A percentile compares a stretch with the other conserved stretches of the same genome.
Evolutionary conservation across 78 protist species (phyloP).

Genomic region (Tieghemostelium lacteum): DNA sequence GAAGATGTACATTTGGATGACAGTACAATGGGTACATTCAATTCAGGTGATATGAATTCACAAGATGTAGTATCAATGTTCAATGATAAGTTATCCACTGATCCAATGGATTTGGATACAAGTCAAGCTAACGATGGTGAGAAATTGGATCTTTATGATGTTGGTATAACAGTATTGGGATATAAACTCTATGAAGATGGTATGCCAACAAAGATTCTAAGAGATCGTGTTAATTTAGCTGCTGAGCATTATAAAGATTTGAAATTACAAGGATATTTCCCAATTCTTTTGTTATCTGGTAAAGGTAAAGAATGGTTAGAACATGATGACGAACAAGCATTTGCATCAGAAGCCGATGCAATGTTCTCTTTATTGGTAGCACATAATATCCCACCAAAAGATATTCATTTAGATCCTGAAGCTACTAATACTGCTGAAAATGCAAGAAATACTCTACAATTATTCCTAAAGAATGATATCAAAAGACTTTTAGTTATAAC

Average conservation of each 20-base stretch:
- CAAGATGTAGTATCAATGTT: too few relatives aligned
- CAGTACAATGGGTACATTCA: too few relatives aligned
- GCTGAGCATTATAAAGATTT: background rate
- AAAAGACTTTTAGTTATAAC: constrained; percentile 14
- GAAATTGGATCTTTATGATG: too few relatives aligned
- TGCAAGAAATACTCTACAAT: constrained; percentile 7
- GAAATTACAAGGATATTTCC: background rate
- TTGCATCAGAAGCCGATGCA: constrained; percentile 50
- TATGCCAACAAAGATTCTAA: constrained; percentile 66
- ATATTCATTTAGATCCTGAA: constrained; percentile 9
- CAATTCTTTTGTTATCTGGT: constrained; percentile 26
- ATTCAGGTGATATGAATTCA: too few relatives aligned
- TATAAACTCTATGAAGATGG: constrained; percentile 48
- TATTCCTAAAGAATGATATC: background rate
- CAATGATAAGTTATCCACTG: too few relatives aligned
- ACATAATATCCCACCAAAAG: background rate
- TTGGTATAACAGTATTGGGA: constrained; percentile 25
- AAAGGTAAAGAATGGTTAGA: constrained; percentile 3
- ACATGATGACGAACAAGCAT: background rate
- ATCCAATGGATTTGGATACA: too few relatives aligned
- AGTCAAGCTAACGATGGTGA: too few relatives aligned
- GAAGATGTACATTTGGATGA: too few relatives aligned
- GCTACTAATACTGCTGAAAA: constrained; percentile 74
- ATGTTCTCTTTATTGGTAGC: constrained; percentile 8
- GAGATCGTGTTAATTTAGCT: constrained; percentile 46